phyloP scores from a whole-genome alignment of 163 green algal species.

The Chlorella variabilis region DNA sequence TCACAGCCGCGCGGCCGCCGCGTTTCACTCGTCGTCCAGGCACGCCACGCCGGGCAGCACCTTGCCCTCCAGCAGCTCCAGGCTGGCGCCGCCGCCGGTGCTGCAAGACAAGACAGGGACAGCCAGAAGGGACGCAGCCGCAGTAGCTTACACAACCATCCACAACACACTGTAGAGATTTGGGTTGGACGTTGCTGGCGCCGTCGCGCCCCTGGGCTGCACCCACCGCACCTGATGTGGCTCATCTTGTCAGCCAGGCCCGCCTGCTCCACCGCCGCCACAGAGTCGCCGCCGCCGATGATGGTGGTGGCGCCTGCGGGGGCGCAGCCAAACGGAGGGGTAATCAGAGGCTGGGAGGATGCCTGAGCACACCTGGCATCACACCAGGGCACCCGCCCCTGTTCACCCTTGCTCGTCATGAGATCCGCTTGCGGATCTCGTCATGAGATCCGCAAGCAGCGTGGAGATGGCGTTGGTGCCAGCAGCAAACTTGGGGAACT shows the following conservation, averaged over 20 bases:
- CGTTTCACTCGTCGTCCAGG: conserved; percentile 84
- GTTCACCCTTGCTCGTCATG: conserved; percentile 62
- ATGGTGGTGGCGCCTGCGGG: conserved; percentile 91
- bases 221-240: too few species aligned
- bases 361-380: background rate
- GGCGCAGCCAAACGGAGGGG: background rate
- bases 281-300: conserved; percentile 98
- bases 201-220: too few species aligned
- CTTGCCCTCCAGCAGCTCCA: conserved; percentile 99
- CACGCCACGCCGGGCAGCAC: conserved; percentile 94
- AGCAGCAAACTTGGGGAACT: too few species aligned
- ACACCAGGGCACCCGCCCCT: background rate
- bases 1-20: too few species aligned
- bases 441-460: conserved; percentile 89
- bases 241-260: conserved; percentile 96
- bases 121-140: too few species aligned
- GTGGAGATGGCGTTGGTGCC: conserved; percentile 92
- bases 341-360: background rate
- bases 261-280: conserved; percentile 98
- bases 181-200: too few species aligned
- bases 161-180: too few species aligned
- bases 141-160: too few species aligned
- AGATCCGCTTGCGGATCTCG: conserved; percentile 88
- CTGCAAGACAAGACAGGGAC: too few species aligned
- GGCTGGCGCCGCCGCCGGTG: conserved; percentile 94